Evolutionary conservation across 116 monocot species (phyloP), one percentile per base, ranked within the genome.

Genomic region (Dioscorea cayenensis): DNA sequence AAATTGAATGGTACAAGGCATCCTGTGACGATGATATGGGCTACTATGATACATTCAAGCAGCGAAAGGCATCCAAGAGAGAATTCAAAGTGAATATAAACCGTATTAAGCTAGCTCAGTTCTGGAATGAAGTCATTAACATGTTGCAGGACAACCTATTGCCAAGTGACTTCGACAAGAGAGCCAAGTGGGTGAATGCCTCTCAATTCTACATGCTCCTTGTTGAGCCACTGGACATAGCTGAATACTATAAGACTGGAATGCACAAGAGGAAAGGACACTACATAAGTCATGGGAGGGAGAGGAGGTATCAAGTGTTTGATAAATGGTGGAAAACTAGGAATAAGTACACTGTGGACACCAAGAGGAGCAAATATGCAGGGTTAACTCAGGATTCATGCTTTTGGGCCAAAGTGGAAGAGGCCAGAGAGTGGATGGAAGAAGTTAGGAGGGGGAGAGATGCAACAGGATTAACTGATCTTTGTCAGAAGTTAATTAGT

Each of bases 1-100:
- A 87, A 68, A 80, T 87, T 11, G 86, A 87, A 64, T 87, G 86
- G 86, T 87, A 87, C 77, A 87, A 86, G 73, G 71, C 76, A 25
- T 66, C 43, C 23, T 86, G 73, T 29, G 86, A 87, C 32, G 51
- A 72, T 14, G 69, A 83, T 36, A 77, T 64, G 37, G 83, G 86
- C 49, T 87, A 87, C 80, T 87, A 87, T 14, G 86, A 87, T 69
- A 64, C 83, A 0, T 87, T 78, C 80, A 87, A 87, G 77, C 66
- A 59, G 22, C 72, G 83, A 65, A 50, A 37, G 8, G 49, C 77
- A 0, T 74, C 80, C 8, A 80, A 60, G 78, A 80, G 75, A 65
- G 82, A 77, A 23, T 25, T 49, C 25, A 80, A 66, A 61, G 80
- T 68, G 16, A 87, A 87, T 75, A 71, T 84, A 76, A 76, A 84